These are phyloP conservation scores for Mariannaea sp. DNA, from an alignment of 2,329 filamentous ascomycete genomes.

Conservation along the genomic window DNA sequence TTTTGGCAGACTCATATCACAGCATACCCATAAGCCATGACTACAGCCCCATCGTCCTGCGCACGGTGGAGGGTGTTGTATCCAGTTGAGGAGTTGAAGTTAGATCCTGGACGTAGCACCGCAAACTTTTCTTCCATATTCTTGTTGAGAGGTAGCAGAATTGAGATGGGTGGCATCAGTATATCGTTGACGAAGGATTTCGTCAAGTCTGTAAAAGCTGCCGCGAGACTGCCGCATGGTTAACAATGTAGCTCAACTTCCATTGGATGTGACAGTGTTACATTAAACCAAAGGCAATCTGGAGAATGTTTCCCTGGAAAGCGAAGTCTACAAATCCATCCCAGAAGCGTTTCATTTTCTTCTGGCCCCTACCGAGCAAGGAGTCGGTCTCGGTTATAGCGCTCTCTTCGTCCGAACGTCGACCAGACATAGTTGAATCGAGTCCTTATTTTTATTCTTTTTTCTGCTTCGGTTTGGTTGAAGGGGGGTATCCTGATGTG, in stretches of 20 bases:
- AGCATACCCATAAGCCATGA: constrained; percentile 70
- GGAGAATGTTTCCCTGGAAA: constrained; percentile 74
- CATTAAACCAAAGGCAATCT: constrained; percentile 78
- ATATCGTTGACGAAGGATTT: constrained; percentile 75
- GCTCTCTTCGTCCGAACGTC: constrained; percentile 44
- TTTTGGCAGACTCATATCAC: not conserved
- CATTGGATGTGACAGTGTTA: constrained; percentile 44
- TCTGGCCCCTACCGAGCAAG: constrained; percentile 54
- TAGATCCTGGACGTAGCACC: constrained; percentile 62
- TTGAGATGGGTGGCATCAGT: constrained; percentile 69
- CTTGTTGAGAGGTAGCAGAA: constrained; percentile 70
- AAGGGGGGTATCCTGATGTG: no score
- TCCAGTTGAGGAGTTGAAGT: constrained; percentile 55
- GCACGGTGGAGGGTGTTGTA: constrained; percentile 75
- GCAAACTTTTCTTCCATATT: constrained; percentile 79
- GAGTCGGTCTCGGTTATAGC: constrained; percentile 40
- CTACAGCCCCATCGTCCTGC: constrained; percentile 70
- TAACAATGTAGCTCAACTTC: not conserved
- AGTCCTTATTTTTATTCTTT: no score
- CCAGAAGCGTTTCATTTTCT: constrained; percentile 57
- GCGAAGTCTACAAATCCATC: constrained; percentile 74
- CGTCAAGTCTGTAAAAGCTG: constrained; percentile 72
- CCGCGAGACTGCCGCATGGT: constrained; percentile 59
- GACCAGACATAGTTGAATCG: constrained; percentile 36
- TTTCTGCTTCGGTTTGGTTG: no score